These are phyloP conservation scores for Lotmaria passim DNA, from an alignment of 208 protist genomes.

Conservation along the genomic window DNA sequence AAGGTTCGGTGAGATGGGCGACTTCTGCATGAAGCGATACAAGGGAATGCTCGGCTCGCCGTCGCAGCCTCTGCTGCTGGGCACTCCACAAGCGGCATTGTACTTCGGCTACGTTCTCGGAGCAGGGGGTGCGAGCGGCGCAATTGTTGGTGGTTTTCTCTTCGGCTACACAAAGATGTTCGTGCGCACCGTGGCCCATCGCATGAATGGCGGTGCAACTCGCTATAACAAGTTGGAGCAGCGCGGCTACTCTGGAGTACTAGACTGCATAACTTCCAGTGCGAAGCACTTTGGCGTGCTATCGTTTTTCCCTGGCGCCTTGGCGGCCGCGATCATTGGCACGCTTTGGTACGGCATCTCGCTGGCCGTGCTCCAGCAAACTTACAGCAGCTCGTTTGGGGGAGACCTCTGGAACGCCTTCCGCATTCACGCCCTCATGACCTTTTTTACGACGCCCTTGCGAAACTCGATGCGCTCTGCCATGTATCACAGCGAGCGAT, in stretches of 20 bases:
- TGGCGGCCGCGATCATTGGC: constrained; percentile 61
- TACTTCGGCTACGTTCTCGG: constrained; percentile 81
- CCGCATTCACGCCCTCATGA: constrained; percentile 80
- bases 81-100: constrained; percentile 61
- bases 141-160: constrained; percentile 60
- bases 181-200: constrained; percentile 68
- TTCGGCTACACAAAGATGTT: constrained; percentile 66
- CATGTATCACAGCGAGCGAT: constrained; percentile 63
- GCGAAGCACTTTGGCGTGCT: constrained; percentile 69
- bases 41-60: constrained; percentile 80
- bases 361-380: constrained; percentile 65
- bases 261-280: constrained; percentile 66
- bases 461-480: constrained; percentile 86
- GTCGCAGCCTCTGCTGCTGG: constrained; percentile 82
- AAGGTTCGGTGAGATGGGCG: constrained; percentile 33
- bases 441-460: constrained; percentile 78
- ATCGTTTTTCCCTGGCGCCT: constrained; percentile 76
- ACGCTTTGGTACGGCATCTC: constrained; percentile 76
- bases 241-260: constrained; percentile 52
- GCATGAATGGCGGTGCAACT: constrained; percentile 56
- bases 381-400: constrained; percentile 48
- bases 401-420: constrained; percentile 70
- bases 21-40: constrained; percentile 71
- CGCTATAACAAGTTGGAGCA: constrained; percentile 56
- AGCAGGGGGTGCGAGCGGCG: constrained; percentile 53